Conservation (phyloP, 148 eudicot genomes). For the Beta vulgaris region DNA sequence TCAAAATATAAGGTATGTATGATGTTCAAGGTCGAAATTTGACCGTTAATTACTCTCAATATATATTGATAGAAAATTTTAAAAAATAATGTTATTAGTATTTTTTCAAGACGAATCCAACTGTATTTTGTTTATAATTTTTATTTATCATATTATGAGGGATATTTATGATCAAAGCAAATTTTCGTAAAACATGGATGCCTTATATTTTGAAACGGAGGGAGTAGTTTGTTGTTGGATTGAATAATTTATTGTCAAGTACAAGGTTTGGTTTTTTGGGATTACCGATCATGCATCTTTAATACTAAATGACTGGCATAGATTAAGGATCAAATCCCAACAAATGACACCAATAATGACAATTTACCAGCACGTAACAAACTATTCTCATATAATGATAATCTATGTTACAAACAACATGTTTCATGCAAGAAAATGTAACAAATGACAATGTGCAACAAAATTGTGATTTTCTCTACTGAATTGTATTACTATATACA, state of each 20-base stretch:
- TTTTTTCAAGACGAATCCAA: no score
- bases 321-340: not conserved
- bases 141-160: no score
- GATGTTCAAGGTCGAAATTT: no score
- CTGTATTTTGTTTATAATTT: no score
- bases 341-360: not conserved
- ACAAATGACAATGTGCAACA: constrained; percentile 6
- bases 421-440: not conserved
- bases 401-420: not conserved
- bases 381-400: not conserved
- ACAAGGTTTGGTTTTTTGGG: constrained; percentile 20
- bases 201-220: no score
- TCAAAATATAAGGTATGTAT: no score
- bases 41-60: no score
- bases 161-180: no score
- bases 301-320: constrained; percentile 9
- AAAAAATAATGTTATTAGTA: no score
- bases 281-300: not conserved
- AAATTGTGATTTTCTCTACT: constrained; percentile 24
- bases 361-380: not conserved
- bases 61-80: no score
- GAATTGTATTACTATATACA: constrained; percentile 16
- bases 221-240: constrained; percentile 10
- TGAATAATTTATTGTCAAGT: not conserved
- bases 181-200: no score